These are phyloP conservation scores for Pleurotus djamor DNA, from an alignment of 768 basidiomycete genomes.

Conservation along the genomic window DNA sequence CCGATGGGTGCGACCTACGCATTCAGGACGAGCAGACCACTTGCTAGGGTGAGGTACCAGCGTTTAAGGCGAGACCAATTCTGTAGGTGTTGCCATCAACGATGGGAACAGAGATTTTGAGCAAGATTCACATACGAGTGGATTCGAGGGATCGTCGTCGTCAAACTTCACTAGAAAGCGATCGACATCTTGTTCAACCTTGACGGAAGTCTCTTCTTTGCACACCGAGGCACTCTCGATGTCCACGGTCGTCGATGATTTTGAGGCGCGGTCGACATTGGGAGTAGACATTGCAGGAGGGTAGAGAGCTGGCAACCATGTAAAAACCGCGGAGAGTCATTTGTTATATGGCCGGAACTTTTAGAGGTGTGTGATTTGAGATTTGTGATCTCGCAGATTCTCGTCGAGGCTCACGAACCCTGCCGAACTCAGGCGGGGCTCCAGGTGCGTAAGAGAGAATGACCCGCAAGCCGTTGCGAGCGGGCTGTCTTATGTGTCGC, in stretches of 20 bases:
- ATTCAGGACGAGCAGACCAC: conserved; percentile 50
- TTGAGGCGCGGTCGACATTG: neutral
- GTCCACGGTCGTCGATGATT: conserved; percentile 12
- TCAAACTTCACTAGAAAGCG: conserved; percentile 33
- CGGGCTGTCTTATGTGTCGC: no score
- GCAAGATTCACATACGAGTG: conserved; percentile 31
- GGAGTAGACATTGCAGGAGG: neutral
- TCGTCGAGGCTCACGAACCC: neutral
- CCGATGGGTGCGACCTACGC: conserved; percentile 33
- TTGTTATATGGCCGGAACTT: neutral
- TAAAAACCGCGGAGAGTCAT: neutral
- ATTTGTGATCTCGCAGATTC: neutral
- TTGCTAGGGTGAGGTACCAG: conserved; percentile 53
- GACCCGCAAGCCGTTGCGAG: neutral
- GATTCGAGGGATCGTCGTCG: conserved; percentile 40
- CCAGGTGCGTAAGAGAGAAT: conserved; percentile 2
- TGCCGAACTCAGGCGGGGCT: neutral
- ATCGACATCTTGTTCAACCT: conserved; percentile 15
- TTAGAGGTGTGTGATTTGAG: neutral
- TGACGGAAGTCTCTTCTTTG: neutral
- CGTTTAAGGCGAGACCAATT: conserved; percentile 43
- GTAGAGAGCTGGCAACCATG: neutral
- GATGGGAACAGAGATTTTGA: conserved; percentile 3
- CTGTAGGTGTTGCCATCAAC: conserved; percentile 23
- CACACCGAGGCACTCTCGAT: conserved; percentile 3